Evolutionary conservation across 164 flowering plant species (phyloP).

Genomic region (Cinnamomum micranthum): DNA sequence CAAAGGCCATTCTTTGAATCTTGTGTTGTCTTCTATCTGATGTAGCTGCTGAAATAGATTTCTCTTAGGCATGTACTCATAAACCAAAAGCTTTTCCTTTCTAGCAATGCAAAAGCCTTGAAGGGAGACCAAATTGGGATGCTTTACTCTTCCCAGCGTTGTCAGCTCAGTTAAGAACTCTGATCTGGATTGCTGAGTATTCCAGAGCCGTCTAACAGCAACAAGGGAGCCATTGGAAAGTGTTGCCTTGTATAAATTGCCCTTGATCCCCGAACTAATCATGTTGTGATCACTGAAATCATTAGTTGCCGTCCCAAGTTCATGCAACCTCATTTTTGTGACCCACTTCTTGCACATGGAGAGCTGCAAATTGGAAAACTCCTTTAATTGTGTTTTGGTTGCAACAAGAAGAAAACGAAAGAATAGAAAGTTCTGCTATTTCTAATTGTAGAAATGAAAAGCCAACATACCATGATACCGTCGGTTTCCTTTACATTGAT

Average conservation of each 20-base stretch:
- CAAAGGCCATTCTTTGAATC: conserved; percentile 48
- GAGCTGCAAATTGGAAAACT: conserved; percentile 39
- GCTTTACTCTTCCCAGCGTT: conserved; percentile 52
- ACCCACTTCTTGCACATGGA: conserved; percentile 19
- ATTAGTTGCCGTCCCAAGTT: no score
- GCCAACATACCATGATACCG: no score
- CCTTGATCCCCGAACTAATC: not conserved
- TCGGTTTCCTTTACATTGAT: no score
- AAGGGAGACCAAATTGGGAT: conserved; percentile 57
- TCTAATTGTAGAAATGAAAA: not conserved
- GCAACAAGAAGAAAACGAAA: not conserved
- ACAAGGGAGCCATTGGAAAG: conserved; percentile 45
- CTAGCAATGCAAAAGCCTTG: no score
- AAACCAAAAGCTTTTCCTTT: no score
- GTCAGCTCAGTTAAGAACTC: conserved; percentile 60
- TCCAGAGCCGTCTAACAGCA: conserved; percentile 60
- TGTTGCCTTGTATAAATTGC: conserved; percentile 31
- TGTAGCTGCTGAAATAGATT: conserved; percentile 50
- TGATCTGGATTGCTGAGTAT: conserved; percentile 54
- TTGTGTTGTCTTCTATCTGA: conserved; percentile 17
- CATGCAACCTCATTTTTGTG: conserved; percentile 14
- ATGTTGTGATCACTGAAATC: no score
- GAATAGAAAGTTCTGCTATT: no score
- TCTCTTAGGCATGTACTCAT: conserved; percentile 56
- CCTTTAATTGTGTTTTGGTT: conserved; percentile 10